phyloP scores from a whole-genome alignment of 192 early-diverging fungal species.

The Coemansia sp. region DNA sequence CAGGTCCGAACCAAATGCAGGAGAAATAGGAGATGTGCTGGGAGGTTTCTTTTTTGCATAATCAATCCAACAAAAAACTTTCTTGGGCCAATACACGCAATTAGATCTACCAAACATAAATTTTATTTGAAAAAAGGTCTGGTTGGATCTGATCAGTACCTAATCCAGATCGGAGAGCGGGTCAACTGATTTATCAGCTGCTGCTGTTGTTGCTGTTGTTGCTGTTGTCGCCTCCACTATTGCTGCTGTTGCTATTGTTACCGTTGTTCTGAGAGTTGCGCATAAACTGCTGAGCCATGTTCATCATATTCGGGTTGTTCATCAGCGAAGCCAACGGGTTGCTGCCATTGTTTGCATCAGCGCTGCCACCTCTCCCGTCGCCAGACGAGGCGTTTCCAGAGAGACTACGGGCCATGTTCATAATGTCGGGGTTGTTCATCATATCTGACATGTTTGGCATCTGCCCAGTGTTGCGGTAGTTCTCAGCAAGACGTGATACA shows the following conservation, averaged over 20 bases:
- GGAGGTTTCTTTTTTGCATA: no score
- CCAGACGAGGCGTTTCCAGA: slow-evolving; percentile 12
- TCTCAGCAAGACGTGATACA: slow-evolving; percentile 71
- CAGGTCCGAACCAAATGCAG: no score
- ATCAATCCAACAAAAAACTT: no score
- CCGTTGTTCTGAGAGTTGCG: slow-evolving; percentile 7
- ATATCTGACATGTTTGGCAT: slow-evolving; percentile 49
- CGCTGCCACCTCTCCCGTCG: slow-evolving; percentile 8
- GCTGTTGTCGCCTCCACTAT: slow-evolving; percentile 5
- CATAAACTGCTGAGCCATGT: slow-evolving; percentile 42
- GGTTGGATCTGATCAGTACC: background rate
- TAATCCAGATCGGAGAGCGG: background rate
- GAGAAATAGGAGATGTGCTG: no score
- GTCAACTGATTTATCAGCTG: background rate
- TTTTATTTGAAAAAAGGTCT: no score
- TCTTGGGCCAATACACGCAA: no score
- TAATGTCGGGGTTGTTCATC: slow-evolving; percentile 51
- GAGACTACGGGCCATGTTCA: slow-evolving; percentile 45
- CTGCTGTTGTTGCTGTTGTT: background rate
- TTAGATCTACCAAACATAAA: no score
- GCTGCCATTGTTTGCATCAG: background rate
- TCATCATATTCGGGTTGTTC: slow-evolving; percentile 38
- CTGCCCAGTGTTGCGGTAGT: slow-evolving; percentile 49
- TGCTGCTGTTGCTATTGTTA: slow-evolving; percentile 11
- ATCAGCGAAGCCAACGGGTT: slow-evolving; percentile 39